Evolutionary conservation across 208 protist species (phyloP).

Genomic region (Tritrichomonas musculus): DNA sequence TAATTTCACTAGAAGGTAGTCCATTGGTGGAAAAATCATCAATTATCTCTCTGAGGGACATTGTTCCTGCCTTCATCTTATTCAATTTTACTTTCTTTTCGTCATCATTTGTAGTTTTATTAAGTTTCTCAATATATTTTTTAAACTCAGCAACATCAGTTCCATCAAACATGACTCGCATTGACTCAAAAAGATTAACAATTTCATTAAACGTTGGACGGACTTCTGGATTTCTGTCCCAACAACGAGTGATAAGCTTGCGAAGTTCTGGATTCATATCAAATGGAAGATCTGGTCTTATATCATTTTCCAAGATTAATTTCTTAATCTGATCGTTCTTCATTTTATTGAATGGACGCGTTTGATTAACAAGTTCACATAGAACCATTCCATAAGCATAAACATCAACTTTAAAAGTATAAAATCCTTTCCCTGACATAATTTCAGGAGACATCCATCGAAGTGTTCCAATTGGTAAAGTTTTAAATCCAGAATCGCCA

Average conservation of each 20-base stretch:
- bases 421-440: neutral
- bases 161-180: neutral
- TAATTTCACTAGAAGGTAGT: too few species aligned
- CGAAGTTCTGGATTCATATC: neutral
- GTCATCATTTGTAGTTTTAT: neutral
- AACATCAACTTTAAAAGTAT: neutral
- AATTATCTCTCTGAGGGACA: too few species aligned
- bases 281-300: neutral
- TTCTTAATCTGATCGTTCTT: neutral
- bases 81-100: too few species aligned
- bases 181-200: neutral
- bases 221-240: constrained; percentile 13
- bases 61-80: too few species aligned
- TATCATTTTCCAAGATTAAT: neutral
- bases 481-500: neutral
- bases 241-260: neutral
- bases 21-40: too few species aligned
- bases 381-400: constrained; percentile 10
- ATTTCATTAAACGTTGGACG: constrained; percentile 18
- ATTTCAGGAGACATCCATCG: constrained; percentile 30
- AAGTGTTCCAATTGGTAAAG: neutral
- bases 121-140: neutral
- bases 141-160: neutral
- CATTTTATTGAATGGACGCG: constrained; percentile 35
- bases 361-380: constrained; percentile 42